Conservation (phyloP, 192 early-diverging fungal genomes). For the Gigaspora rosea region DNA sequence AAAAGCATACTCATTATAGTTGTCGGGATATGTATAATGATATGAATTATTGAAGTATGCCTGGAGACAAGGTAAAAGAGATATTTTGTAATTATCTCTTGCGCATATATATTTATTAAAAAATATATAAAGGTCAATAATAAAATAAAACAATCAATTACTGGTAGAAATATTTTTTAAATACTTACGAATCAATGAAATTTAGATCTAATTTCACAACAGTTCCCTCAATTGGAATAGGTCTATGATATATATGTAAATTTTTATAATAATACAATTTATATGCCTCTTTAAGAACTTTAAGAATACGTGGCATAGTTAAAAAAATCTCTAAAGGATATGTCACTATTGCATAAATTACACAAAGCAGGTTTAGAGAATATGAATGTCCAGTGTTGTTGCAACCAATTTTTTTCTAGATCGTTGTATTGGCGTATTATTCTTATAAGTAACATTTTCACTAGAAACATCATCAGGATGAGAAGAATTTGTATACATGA, state of each 20-base stretch:
- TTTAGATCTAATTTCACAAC: constrained; percentile 30
- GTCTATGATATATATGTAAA: constrained; percentile 53
- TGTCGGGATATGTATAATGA: too few relatives aligned
- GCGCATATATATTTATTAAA: constrained; percentile 27
- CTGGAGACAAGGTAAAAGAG: constrained; percentile 4
- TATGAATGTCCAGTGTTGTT: constrained; percentile 24
- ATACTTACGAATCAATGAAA: constrained; percentile 22
- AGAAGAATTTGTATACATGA: not conserved
- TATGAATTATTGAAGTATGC: too few relatives aligned
- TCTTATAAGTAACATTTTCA: too few relatives aligned
- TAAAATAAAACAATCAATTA: not conserved
- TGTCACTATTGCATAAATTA: constrained; percentile 35
- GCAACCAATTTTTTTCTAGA: constrained; percentile 39
- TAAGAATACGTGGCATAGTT: constrained; percentile 58
- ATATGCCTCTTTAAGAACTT: constrained; percentile 53
- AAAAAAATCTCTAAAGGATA: constrained; percentile 54
- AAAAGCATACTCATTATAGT: too few relatives aligned
- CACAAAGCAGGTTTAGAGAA: constrained; percentile 2
- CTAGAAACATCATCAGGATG: too few relatives aligned
- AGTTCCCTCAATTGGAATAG: constrained; percentile 35
- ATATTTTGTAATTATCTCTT: constrained; percentile 27
- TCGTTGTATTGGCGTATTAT: not conserved
- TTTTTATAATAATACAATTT: constrained; percentile 46
- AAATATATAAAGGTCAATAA: not conserved
- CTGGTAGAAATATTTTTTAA: not conserved